phyloP scores from a whole-genome alignment of 2,329 filamentous ascomycete species.

The Daldinia sp. region DNA sequence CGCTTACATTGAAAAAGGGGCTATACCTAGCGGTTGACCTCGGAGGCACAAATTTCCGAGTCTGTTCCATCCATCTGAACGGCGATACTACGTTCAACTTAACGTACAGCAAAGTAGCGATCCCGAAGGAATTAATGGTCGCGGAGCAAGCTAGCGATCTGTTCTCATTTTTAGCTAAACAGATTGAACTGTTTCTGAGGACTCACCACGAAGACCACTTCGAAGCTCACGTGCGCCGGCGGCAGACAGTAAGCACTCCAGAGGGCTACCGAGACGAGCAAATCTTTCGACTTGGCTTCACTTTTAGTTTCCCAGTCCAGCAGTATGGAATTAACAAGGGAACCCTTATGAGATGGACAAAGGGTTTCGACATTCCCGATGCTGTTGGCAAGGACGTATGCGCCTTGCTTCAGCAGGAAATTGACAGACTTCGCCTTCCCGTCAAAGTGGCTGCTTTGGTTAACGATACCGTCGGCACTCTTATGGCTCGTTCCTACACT shows the following conservation, averaged over 20 bases:
- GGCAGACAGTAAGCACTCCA: slow-evolving; percentile 66
- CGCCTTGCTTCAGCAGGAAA: slow-evolving; percentile 84
- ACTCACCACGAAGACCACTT: slow-evolving; percentile 91
- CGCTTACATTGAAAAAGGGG: slow-evolving; percentile 65
- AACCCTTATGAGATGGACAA: slow-evolving; percentile 94
- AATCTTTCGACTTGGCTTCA: slow-evolving; percentile 95
- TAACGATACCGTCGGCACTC: slow-evolving; percentile 96
- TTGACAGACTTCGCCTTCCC: slow-evolving; percentile 84
- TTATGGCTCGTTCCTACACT: slow-evolving; percentile 97
- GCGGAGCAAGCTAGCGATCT: slow-evolving; percentile 86
- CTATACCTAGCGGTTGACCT: slow-evolving; percentile 96
- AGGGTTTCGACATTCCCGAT: slow-evolving; percentile 97
- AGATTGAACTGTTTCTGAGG: slow-evolving; percentile 88
- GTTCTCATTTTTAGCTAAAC: slow-evolving; percentile 90
- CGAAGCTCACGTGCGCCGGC: slow-evolving; percentile 70
- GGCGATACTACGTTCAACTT: slow-evolving; percentile 95
- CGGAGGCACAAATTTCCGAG: slow-evolving; percentile 98
- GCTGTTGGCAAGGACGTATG: slow-evolving; percentile 95
- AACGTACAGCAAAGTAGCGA: slow-evolving; percentile 89
- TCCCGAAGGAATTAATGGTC: slow-evolving; percentile 89
- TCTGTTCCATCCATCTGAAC: slow-evolving; percentile 93
- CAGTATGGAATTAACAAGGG: slow-evolving; percentile 96
- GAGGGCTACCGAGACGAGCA: slow-evolving; percentile 73
- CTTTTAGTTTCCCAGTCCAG: slow-evolving; percentile 96
- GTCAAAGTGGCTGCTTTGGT: slow-evolving; percentile 95